Evolutionary conservation across 179 eudicot genomes (phyloP), one percentile per base, ranked within the genome.

Genomic region (Drosera spatulata): DNA sequence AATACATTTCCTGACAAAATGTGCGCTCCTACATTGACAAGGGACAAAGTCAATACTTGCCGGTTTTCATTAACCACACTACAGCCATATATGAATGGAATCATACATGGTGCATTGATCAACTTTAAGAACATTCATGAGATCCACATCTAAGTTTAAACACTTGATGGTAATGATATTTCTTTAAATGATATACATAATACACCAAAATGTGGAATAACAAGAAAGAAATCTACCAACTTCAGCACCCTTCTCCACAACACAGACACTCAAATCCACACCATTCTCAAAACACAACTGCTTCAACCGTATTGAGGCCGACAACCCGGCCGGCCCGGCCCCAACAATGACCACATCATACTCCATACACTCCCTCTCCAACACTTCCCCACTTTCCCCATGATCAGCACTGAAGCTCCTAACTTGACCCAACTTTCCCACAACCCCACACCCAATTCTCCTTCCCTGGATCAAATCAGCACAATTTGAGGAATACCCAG

Each of bases 1-100:
- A 93, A 93, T 38, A 93, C 99, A 78, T 93, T 93, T 14, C 99
- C 99, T n/a, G 99, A 93, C 60, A 89, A 59, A 53, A 93, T 89
- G 72, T 93, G 97, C 66, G 95, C 86, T 73, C 99, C 99, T 91
- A 75, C 2, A 56, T 39, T 59, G 49, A 62, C 41, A 63, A 65
- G 56, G 39, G 53, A 10, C 11, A 4, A n/a, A 4, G 11, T n/a
- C 11, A 22, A 22, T 1, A 22, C 33, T 22, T 22, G 33, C 13
- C 10, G 53, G 53, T 50, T 8, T 4, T 50, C 33, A 22, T 22
- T 22, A 22, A 22, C 33, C 33, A 22, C 33, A 22, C 33, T 22
- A 22, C 33, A 22, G 33, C 33, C 33, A 22, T 22, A 22, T 22
- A 22, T 22, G 33, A 22, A 22, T 22, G 33, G 33, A 22, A 22